Evolutionary conservation across 352 stramenopile genomes (phyloP).

Genomic region (Phytophthora quininea): DNA sequence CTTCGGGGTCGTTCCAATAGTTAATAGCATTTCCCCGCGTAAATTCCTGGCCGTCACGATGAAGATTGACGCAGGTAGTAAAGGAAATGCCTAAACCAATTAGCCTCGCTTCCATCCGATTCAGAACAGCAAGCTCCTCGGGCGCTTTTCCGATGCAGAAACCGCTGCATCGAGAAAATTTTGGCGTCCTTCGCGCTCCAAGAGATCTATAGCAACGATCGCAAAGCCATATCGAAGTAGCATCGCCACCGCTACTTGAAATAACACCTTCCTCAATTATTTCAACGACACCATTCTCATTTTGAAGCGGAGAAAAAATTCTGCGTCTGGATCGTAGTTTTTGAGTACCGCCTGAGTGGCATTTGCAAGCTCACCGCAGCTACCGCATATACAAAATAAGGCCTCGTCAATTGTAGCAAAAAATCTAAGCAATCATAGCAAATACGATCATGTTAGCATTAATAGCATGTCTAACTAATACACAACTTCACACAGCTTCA

Average conservation of each 20-base stretch:
- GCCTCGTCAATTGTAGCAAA: slow-evolving; percentile 1
- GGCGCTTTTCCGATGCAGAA: not conserved
- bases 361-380: slow-evolving; percentile 6
- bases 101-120: not conserved
- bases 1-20: not conserved
- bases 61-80: not conserved
- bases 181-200: not conserved
- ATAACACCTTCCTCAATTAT: not conserved
- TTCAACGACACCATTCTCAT: not conserved
- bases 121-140: not conserved
- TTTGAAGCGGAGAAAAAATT: not conserved
- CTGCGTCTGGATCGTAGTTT: not conserved
- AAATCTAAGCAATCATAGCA: not conserved
- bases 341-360: not conserved
- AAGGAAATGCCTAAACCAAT: not conserved
- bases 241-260: not conserved
- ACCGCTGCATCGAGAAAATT: not conserved
- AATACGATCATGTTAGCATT: not conserved
- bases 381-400: not conserved
- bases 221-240: not conserved
- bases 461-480: too few relatives aligned
- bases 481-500: too few relatives aligned
- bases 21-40: not conserved
- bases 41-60: not conserved
- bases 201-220: not conserved